A percentile compares a stretch with the other conserved stretches of the same genome.
Evolutionary conservation across 2,329 filamentous ascomycete species (phyloP).

Genomic region (Cytospora leucostoma): DNA sequence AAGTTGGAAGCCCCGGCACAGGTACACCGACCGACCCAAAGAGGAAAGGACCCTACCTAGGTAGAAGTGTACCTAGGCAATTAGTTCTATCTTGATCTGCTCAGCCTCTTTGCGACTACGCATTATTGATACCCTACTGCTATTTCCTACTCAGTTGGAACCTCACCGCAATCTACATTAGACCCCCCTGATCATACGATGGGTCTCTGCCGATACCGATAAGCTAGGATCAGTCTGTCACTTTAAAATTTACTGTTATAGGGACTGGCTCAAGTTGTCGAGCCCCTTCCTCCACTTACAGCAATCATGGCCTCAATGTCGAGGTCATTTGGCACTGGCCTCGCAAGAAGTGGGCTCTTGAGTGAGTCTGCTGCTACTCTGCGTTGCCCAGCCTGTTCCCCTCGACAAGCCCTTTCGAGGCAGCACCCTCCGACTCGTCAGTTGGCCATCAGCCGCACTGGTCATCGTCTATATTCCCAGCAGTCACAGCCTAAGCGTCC

Average conservation of each 20-base stretch:
- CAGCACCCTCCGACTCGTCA: conserved; percentile 30
- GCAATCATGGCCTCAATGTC: conserved; percentile 28
- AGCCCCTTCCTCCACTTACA: conserved; percentile 7
- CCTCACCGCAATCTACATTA: conserved; percentile 18
- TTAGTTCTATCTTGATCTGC: no score
- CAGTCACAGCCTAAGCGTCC: conserved; percentile 46
- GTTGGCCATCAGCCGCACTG: conserved; percentile 29
- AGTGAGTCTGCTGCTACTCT: conserved; percentile 22
- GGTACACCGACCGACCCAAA: no score
- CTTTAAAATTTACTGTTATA: conserved; percentile 10
- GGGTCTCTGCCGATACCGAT: conserved; percentile 27
- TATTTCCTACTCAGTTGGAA: conserved; percentile 2
- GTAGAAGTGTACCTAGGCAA: no score
- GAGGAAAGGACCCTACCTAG: no score
- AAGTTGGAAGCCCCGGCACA: no score
- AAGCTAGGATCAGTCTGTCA: conserved; percentile 22
- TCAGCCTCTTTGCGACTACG: no score
- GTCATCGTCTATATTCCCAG: conserved; percentile 42
- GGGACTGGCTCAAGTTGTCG: conserved; percentile 3
- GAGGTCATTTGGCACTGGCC: conserved; percentile 26
- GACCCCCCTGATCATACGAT: conserved; percentile 22
- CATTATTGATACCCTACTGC: not conserved
- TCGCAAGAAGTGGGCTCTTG: conserved; percentile 25
- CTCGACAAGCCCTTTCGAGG: conserved; percentile 19
- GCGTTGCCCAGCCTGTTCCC: conserved; percentile 26